Conservation (phyloP, 129 eudicot genomes). For the Lonicera japonica region DNA sequence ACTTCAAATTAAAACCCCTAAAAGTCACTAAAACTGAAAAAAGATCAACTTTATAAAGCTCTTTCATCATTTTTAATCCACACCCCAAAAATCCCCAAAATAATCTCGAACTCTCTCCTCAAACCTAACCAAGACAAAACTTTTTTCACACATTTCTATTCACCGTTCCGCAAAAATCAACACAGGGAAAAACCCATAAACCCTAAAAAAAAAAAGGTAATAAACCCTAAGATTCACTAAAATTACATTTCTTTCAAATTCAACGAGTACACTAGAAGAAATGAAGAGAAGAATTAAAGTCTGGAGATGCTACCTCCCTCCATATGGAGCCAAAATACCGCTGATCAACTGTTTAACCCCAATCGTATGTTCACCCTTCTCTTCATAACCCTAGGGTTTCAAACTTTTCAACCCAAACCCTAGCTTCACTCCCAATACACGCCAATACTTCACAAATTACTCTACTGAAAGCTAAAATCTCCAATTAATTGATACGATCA, state of each 20-base stretch:
- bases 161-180: neutral
- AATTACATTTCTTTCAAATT: neutral
- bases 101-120: neutral
- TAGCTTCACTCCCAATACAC: too few relatives aligned
- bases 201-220: too few relatives aligned
- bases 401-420: neutral
- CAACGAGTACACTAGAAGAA: conserved; percentile 8
- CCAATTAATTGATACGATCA: neutral
- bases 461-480: neutral
- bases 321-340: conserved; percentile 43
- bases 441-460: neutral
- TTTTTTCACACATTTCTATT: neutral
- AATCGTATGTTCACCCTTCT: conserved; percentile 5
- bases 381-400: conserved; percentile 20
- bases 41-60: too few relatives aligned
- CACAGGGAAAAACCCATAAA: too few relatives aligned
- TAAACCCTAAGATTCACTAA: neutral
- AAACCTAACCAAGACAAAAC: neutral
- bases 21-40: too few relatives aligned
- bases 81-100: neutral
- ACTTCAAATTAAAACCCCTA: too few relatives aligned
- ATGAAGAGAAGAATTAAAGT: conserved; percentile 42
- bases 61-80: too few relatives aligned
- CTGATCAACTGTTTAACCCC: conserved; percentile 30
- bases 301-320: conserved; percentile 79